Conservation (phyloP, 192 early-diverging fungal genomes). For the Dispira parvispora region DNA sequence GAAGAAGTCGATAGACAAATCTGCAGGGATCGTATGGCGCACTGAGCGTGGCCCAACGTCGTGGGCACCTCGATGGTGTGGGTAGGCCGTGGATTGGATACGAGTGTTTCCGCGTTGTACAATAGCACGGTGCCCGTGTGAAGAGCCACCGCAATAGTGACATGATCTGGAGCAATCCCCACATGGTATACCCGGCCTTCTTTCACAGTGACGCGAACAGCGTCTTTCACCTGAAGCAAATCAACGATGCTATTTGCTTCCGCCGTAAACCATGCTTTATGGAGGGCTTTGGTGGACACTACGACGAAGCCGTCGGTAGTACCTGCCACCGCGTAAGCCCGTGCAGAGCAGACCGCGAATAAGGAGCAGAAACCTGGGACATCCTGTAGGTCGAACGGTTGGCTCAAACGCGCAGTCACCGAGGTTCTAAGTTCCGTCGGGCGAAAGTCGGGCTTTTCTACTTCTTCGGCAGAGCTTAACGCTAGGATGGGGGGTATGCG, state of each 20-base stretch:
- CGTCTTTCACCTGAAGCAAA: background rate
- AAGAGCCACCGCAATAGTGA: background rate
- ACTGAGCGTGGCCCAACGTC: background rate
- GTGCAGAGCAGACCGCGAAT: background rate
- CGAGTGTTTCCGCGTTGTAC: background rate
- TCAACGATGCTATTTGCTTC: background rate
- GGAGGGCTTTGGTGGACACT: background rate
- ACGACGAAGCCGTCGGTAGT: constrained; percentile 9
- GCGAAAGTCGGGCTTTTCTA: background rate
- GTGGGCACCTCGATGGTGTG: background rate
- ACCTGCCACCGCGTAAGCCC: background rate
- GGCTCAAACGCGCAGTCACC: background rate
- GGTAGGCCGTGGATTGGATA: background rate
- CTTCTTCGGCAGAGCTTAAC: background rate
- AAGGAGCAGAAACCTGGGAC: constrained; percentile 2
- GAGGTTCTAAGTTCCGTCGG: background rate
- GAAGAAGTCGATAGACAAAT: background rate
- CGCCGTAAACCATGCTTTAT: background rate
- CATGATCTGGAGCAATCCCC: background rate
- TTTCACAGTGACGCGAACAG: background rate
- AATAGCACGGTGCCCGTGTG: background rate
- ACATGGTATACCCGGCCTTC: constrained; percentile 4
- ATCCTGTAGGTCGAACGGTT: background rate
- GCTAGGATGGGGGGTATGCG: too few species aligned
- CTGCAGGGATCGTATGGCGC: background rate